phyloP scores from a whole-genome alignment of 2,329 filamentous ascomycete species.

The Microsporum canis region DNA sequence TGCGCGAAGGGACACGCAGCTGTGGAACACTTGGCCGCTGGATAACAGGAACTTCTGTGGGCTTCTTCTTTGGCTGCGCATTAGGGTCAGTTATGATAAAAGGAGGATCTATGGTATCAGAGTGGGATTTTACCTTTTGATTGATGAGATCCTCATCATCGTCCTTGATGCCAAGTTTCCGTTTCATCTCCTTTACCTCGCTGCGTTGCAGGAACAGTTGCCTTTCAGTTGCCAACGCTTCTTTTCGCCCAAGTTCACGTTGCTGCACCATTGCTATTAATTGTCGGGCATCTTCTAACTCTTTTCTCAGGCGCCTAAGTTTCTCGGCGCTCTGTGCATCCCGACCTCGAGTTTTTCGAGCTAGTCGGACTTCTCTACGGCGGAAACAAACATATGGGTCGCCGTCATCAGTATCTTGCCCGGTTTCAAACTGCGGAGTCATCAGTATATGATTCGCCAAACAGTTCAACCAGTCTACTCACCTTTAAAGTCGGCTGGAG shows the following conservation, averaged over 20 bases:
- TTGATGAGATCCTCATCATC: slow-evolving; percentile 93
- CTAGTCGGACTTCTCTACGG: slow-evolving; percentile 83
- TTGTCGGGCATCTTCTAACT: slow-evolving; percentile 79
- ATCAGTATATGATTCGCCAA: slow-evolving; percentile 2
- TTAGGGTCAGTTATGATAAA: slow-evolving; percentile 10
- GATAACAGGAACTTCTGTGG: slow-evolving; percentile 47
- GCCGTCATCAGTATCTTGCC: slow-evolving; percentile 85
- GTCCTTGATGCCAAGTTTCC: slow-evolving; percentile 75
- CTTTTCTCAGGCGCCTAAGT: slow-evolving; percentile 76
- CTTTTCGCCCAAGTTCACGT: slow-evolving; percentile 67
- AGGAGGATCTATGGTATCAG: background rate
- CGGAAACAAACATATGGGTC: slow-evolving; percentile 98
- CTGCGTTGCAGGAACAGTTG: slow-evolving; percentile 72
- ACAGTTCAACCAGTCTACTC: slow-evolving; percentile 11
- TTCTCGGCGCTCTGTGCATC: slow-evolving; percentile 93
- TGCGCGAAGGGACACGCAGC: slow-evolving; percentile 57
- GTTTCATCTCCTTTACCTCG: slow-evolving; percentile 76
- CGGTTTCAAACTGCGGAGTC: slow-evolving; percentile 60
- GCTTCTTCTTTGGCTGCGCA: slow-evolving; percentile 61
- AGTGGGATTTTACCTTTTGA: slow-evolving; percentile 57
- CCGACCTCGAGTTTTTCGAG: slow-evolving; percentile 84
- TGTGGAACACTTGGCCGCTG: slow-evolving; percentile 53
- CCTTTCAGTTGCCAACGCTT: slow-evolving; percentile 63
- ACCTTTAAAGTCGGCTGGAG: slow-evolving; percentile 69
- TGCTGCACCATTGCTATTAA: slow-evolving; percentile 66